Conservation (phyloP, 768 basidiomycete genomes). For the Naganishia kalamii region DNA sequence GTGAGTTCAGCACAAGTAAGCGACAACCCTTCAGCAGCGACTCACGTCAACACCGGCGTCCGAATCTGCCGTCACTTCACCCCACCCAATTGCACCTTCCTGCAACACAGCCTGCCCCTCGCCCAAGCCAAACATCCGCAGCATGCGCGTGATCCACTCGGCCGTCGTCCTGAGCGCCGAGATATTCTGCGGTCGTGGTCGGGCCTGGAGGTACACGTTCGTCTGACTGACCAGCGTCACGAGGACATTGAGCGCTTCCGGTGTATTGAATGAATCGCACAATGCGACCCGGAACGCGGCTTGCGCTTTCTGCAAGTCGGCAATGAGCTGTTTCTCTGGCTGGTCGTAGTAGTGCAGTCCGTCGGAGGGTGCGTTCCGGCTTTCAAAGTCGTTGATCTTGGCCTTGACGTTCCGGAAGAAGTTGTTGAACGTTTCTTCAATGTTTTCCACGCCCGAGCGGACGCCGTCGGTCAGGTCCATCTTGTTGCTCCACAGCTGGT, state of each 20-base stretch:
- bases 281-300: slow-evolving; percentile 73
- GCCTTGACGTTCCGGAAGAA: slow-evolving; percentile 88
- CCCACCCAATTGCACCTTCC: slow-evolving; percentile 75
- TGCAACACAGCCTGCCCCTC: slow-evolving; percentile 60
- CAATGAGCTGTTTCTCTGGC: slow-evolving; percentile 63
- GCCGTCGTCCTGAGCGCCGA: slow-evolving; percentile 57
- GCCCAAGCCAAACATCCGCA: slow-evolving; percentile 52
- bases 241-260: slow-evolving; percentile 66
- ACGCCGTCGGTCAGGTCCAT: slow-evolving; percentile 88
- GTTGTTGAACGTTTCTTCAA: slow-evolving; percentile 83
- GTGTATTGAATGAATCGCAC: slow-evolving; percentile 96
- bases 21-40: slow-evolving; percentile 1
- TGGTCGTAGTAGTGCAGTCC: slow-evolving; percentile 49
- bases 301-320: slow-evolving; percentile 70
- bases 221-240: slow-evolving; percentile 74
- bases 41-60: slow-evolving; percentile 48
- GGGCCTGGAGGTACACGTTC: slow-evolving; percentile 68
- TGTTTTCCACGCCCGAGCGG: slow-evolving; percentile 74
- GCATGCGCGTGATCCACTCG: slow-evolving; percentile 52
- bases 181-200: slow-evolving; percentile 50
- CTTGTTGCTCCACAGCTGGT: slow-evolving; percentile 84
- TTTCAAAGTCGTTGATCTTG: slow-evolving; percentile 56
- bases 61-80: slow-evolving; percentile 50
- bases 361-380: slow-evolving; percentile 36
- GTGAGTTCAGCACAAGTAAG: slow-evolving; percentile 51